Base-by-base conservation (phyloP, 2,329 filamentous ascomycete species). In the Endoconidiophora laricicola region DNA sequence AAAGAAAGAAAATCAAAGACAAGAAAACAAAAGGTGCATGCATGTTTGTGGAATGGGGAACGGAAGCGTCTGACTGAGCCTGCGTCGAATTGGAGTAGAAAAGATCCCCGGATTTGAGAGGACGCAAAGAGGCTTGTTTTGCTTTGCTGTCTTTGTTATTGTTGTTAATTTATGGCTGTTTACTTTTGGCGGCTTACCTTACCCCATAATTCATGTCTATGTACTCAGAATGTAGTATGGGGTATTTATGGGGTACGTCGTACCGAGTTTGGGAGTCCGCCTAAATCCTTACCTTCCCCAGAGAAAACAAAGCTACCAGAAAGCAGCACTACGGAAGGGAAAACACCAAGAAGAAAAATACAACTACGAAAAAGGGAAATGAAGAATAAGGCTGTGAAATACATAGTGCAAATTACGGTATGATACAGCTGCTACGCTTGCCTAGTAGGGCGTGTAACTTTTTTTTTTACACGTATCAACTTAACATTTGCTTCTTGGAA, bases 231-330 rank as follows among this genome's bases (percentile, higher is more conserved):
- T 29, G 14, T 37, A 51, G 24, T 51, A 51, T 37, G 22, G 44
- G 39, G 45, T 47, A 41, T 43, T 37, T 51, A 47, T 38, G 45
- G 44, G 49, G 44, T 33, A 47, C 20, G 49, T 51, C 18, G 43
- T 44, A 46, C 44, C 39, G 46, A 48, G n/a, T 23, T 18, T 33
- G 14, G 4, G 18, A 42, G 46, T 9, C 46, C 23, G 36, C 26
- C 36, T 26, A 47, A 24, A 43, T 47, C 49, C 44, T 20, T 47
- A 44, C 18, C 44, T 51, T 42, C 44, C 49, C 50, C 45, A 40
- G 45, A 48, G 40, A 49, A 36, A 37, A 33, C 24, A 44, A 44
- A 46, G 39, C 40, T 12, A 29, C 4, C 4, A 6, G n/a, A 18
- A 18, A 18, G 16, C 16, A 18, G 16, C 16, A 18, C 16, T 18